These are phyloP conservation scores for Xanthoparmelia taractica DNA, from an alignment of 495 filamentous ascomycete genomes.

Conservation along the genomic window DNA sequence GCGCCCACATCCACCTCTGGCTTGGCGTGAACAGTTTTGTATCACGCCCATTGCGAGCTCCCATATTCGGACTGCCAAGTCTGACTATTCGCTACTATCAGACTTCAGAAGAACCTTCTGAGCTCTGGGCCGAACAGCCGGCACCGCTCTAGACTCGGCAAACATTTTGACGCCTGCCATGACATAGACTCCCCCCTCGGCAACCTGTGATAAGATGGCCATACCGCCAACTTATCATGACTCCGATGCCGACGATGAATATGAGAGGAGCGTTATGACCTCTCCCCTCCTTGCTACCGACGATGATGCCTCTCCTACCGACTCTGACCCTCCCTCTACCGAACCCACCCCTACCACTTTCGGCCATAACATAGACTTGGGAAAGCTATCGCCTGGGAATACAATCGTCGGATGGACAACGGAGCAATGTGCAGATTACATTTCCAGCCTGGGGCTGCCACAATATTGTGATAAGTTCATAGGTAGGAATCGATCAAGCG, in stretches of 20 bases:
- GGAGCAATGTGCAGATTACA: constrained; percentile 81
- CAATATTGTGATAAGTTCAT: constrained; percentile 79
- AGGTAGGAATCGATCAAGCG: constrained; percentile 45
- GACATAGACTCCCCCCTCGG: background rate
- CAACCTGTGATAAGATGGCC: constrained; percentile 5
- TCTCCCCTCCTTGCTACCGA: constrained; percentile 69
- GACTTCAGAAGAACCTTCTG: background rate
- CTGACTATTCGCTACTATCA: background rate
- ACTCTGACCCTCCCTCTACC: constrained; percentile 70
- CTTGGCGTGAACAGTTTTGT: background rate
- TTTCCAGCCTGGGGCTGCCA: constrained; percentile 67
- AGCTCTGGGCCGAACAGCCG: background rate
- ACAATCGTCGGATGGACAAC: constrained; percentile 83
- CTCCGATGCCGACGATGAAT: constrained; percentile 90
- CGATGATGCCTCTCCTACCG: constrained; percentile 70
- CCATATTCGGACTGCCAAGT: background rate
- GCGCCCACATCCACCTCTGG: background rate
- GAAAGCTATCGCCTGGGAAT: constrained; percentile 58
- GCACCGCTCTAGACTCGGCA: background rate
- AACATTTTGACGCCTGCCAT: constrained; percentile 7
- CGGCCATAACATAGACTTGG: constrained; percentile 57
- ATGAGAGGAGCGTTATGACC: constrained; percentile 71
- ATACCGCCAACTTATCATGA: constrained; percentile 41
- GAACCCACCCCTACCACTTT: constrained; percentile 87
- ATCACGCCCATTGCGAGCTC: background rate